Conservation (phyloP, 306 rosid species). For the Vigna unguiculata region DNA sequence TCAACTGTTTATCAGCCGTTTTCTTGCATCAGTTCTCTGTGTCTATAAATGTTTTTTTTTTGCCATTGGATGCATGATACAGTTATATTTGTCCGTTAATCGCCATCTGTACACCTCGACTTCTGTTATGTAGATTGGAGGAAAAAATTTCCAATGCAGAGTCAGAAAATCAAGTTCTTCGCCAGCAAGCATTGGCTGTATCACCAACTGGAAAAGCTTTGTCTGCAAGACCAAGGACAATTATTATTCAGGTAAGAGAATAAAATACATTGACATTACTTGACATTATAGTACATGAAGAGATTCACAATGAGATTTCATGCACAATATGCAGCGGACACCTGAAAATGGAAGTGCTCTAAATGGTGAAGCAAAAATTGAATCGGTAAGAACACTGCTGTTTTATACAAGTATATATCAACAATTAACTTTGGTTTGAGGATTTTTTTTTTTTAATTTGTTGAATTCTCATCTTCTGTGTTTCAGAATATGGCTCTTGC, state of each 20-base stretch:
- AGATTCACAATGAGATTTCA: slow-evolving; percentile 39
- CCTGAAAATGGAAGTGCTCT: slow-evolving; percentile 86
- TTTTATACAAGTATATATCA: slow-evolving; percentile 40
- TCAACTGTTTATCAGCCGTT: slow-evolving; percentile 24
- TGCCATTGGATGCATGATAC: slow-evolving; percentile 32
- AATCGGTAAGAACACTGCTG: slow-evolving; percentile 60
- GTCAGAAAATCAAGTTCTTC: slow-evolving; percentile 99
- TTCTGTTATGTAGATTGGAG: slow-evolving; percentile 72
- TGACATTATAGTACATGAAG: slow-evolving; percentile 31
- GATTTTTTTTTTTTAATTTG: slow-evolving; percentile 8
- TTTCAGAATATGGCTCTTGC: slow-evolving; percentile 84
- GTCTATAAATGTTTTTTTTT: not conserved
- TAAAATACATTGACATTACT: slow-evolving; percentile 36
- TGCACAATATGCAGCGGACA: slow-evolving; percentile 80
- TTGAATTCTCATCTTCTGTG: slow-evolving; percentile 38
- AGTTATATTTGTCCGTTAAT: slow-evolving; percentile 14
- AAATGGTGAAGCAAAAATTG: slow-evolving; percentile 76
- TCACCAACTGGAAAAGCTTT: slow-evolving; percentile 89
- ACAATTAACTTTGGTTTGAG: slow-evolving; percentile 3
- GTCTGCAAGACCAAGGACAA: slow-evolving; percentile 79
- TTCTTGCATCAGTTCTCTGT: slow-evolving; percentile 9
- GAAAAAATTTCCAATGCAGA: slow-evolving; percentile 96
- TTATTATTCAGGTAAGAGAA: slow-evolving; percentile 83
- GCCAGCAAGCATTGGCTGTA: slow-evolving; percentile 96
- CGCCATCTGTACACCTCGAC: slow-evolving; percentile 24